Evolutionary conservation across 805 yeast genomes (phyloP).

Genomic region (Pichia pseudocactophila): DNA sequence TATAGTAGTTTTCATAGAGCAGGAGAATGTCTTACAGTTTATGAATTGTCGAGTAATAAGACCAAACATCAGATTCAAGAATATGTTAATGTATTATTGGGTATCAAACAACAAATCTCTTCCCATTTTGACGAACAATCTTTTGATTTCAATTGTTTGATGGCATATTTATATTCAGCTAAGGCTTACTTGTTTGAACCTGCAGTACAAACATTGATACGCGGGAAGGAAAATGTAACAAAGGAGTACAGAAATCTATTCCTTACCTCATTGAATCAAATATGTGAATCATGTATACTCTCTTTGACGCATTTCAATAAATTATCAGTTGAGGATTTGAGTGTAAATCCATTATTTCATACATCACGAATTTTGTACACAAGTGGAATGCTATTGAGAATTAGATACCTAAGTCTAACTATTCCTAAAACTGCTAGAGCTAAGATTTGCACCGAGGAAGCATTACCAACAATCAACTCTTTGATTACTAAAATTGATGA

Average conservation of each 20-base stretch:
- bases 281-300: conserved; percentile 45
- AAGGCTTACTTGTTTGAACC: conserved; percentile 64
- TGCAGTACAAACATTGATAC: conserved; percentile 12
- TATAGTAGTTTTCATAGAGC: conserved; percentile 41
- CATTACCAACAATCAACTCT: conserved; percentile 23
- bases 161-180: conserved; percentile 50
- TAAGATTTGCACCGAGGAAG: conserved; percentile 39
- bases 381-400: conserved; percentile 51
- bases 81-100: conserved; percentile 39
- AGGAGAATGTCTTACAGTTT: conserved; percentile 27
- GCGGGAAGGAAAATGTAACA: conserved; percentile 24
- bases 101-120: conserved; percentile 32
- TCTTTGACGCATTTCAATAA: conserved; percentile 41
- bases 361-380: conserved; percentile 53
- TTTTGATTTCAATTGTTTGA: conserved; percentile 30
- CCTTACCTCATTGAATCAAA: conserved; percentile 19
- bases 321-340: conserved; percentile 37
- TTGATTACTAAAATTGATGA: conserved; percentile 22
- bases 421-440: conserved; percentile 38
- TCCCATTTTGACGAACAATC: conserved; percentile 18
- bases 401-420: conserved; percentile 47
- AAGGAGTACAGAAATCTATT: conserved; percentile 18
- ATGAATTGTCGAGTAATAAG: conserved; percentile 21
- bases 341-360: conserved; percentile 49
- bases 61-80: conserved; percentile 37